These are phyloP conservation scores for Agaricus subrufescens DNA, from an alignment of 768 basidiomycete genomes.

Conservation along the genomic window DNA sequence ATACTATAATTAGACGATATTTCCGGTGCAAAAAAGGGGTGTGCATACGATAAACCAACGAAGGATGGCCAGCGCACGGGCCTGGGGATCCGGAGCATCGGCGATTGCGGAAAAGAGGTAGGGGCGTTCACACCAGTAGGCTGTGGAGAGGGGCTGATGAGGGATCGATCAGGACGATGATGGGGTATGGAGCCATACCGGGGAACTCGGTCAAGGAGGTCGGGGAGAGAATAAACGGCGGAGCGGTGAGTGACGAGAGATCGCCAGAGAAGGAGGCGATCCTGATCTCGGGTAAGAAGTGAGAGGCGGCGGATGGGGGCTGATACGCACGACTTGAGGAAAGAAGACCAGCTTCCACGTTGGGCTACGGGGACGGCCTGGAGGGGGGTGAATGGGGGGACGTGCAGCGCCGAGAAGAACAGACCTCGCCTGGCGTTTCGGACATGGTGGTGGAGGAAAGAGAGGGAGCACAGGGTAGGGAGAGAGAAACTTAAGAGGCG, in stretches of 20 bases:
- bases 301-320: slow-evolving; percentile 6
- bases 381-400: slow-evolving; percentile 4
- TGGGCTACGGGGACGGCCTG: slow-evolving; percentile 80
- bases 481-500: not conserved
- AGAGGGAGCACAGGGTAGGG: not conserved
- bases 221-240: slow-evolving; percentile 90
- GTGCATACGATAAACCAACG: slow-evolving; percentile 88
- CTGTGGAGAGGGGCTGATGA: slow-evolving; percentile 28
- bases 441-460: slow-evolving; percentile 9
- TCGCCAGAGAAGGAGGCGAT: slow-evolving; percentile 88
- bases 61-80: slow-evolving; percentile 68
- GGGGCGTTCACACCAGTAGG: slow-evolving; percentile 97
- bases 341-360: slow-evolving; percentile 83
- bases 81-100: slow-evolving; percentile 68
- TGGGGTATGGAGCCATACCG: slow-evolving; percentile 39
- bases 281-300: slow-evolving; percentile 28
- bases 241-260: slow-evolving; percentile 78
- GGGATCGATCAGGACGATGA: slow-evolving; percentile 3
- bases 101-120: slow-evolving; percentile 85
- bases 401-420: not conserved
- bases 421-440: slow-evolving; percentile 25
- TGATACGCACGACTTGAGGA: slow-evolving; percentile 76
- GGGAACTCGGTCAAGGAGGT: slow-evolving; percentile 91
- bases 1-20: not conserved
- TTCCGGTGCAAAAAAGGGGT: not conserved